phyloP scores from a whole-genome alignment of 2,329 filamentous ascomycete species.

The Aureobasidium sp. region DNA sequence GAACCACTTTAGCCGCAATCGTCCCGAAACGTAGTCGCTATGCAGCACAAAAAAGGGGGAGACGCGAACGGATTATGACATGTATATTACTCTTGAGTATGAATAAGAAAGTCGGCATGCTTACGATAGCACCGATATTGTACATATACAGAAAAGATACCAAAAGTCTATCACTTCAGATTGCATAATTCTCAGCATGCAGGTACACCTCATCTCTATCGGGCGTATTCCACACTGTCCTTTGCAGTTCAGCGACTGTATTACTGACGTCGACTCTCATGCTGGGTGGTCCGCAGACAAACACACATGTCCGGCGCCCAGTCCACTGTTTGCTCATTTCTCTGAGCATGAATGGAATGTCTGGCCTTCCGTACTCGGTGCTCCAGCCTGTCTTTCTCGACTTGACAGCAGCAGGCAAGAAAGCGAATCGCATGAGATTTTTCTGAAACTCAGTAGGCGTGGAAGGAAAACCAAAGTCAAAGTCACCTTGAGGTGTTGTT shows the following conservation, averaged over 20 bases:
- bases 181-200: constrained; percentile 90
- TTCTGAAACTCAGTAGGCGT: constrained; percentile 85
- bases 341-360: constrained; percentile 78
- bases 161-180: constrained; percentile 30
- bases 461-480: constrained; percentile 63
- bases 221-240: constrained; percentile 63
- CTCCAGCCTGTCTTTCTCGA: constrained; percentile 66
- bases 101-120: not conserved
- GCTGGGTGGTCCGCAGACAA: constrained; percentile 80
- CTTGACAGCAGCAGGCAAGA: constrained; percentile 51
- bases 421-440: constrained; percentile 83
- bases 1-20: too few relatives aligned
- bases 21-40: too few relatives aligned
- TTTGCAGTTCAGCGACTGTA: constrained; percentile 75
- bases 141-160: not conserved
- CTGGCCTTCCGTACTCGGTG: constrained; percentile 85
- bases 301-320: constrained; percentile 76
- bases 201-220: constrained; percentile 74
- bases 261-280: constrained; percentile 87
- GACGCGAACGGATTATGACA: too few relatives aligned
- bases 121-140: not conserved
- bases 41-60: too few relatives aligned
- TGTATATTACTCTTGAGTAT: too few relatives aligned
- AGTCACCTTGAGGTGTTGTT: constrained; percentile 21
- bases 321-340: constrained; percentile 75